Evolutionary conservation across 805 yeast genomes (phyloP).

Genomic region (Candida oleophila): DNA sequence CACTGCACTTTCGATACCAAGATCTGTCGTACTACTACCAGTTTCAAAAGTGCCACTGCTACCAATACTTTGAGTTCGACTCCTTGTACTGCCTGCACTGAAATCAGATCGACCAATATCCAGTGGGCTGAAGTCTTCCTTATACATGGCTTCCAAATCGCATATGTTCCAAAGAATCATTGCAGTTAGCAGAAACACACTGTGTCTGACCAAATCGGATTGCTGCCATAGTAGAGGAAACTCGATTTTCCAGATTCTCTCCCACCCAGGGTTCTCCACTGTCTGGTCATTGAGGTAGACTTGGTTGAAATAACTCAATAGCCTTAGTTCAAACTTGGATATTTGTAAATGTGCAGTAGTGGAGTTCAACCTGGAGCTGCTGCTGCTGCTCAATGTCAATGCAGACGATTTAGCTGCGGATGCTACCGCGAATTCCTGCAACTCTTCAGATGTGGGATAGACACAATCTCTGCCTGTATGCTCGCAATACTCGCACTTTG

Average conservation of each 20-base stretch:
- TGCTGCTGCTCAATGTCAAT: not conserved
- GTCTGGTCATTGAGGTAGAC: slow-evolving; percentile 9
- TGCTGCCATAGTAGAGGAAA: slow-evolving; percentile 16
- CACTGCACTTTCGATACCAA: not conserved
- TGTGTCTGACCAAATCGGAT: slow-evolving; percentile 17
- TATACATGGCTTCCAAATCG: slow-evolving; percentile 6
- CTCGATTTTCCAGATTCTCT: slow-evolving; percentile 14
- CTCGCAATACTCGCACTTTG: slow-evolving; percentile 26
- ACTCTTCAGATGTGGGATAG: slow-evolving; percentile 10
- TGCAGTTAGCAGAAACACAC: slow-evolving; percentile 17
- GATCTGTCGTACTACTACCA: not conserved
- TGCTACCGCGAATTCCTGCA: not conserved
- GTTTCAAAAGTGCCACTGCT: not conserved
- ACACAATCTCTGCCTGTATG: slow-evolving; percentile 20
- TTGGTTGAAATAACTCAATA: slow-evolving; percentile 17
- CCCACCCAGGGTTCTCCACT: not conserved
- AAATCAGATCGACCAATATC: not conserved
- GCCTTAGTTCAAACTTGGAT: slow-evolving; percentile 19
- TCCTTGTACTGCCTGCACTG: too few species aligned
- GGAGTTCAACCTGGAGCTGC: slow-evolving; percentile 9
- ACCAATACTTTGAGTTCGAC: not conserved
- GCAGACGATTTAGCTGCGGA: not conserved
- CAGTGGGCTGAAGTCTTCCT: not conserved
- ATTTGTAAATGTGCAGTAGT: slow-evolving; percentile 14
- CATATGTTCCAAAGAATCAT: slow-evolving; percentile 17